Evolutionary conservation across 208 protist genomes (phyloP).

Genomic region (Leishmania arabica): DNA sequence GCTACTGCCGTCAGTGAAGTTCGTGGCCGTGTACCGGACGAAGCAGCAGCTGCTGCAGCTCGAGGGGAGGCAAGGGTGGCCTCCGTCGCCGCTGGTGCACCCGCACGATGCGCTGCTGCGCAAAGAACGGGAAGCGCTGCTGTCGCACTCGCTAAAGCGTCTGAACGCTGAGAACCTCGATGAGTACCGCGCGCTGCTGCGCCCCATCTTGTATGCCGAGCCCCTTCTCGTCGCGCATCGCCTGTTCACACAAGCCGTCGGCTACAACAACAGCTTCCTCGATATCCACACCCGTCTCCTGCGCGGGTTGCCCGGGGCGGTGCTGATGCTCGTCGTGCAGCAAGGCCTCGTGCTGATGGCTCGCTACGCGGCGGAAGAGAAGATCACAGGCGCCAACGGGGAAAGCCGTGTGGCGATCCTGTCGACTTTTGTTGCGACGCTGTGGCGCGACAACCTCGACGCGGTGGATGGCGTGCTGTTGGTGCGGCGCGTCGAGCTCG

Average conservation of each 20-base stretch:
- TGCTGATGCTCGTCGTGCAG: constrained; percentile 64
- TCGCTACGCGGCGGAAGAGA: constrained; percentile 53
- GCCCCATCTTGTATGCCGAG: constrained; percentile 65
- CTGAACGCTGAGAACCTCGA: constrained; percentile 63
- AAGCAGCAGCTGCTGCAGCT: constrained; percentile 16
- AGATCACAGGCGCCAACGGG: constrained; percentile 27
- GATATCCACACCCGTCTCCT: constrained; percentile 67
- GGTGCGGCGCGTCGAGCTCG: constrained; percentile 58
- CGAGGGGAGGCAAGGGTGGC: not conserved
- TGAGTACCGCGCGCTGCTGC: constrained; percentile 55
- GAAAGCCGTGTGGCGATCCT: constrained; percentile 53
- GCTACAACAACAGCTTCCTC: constrained; percentile 83
- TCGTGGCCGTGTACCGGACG: constrained; percentile 9
- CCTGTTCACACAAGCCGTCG: constrained; percentile 72
- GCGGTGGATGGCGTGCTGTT: constrained; percentile 44
- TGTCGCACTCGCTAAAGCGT: constrained; percentile 73
- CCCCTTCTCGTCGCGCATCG: constrained; percentile 66
- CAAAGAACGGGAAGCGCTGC: constrained; percentile 65
- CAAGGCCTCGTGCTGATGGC: constrained; percentile 53
- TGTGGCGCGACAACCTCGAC: constrained; percentile 55
- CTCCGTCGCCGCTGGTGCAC: constrained; percentile 5
- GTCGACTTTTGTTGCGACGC: constrained; percentile 52
- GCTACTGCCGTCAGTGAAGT: constrained; percentile 18
- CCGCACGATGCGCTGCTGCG: constrained; percentile 63
- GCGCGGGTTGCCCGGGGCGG: constrained; percentile 45